A percentile compares a stretch with the other conserved stretches of the same genome.
Evolutionary conservation across 2,329 filamentous ascomycete genomes (phyloP).

Genomic region (Dothistroma septosporum): DNA sequence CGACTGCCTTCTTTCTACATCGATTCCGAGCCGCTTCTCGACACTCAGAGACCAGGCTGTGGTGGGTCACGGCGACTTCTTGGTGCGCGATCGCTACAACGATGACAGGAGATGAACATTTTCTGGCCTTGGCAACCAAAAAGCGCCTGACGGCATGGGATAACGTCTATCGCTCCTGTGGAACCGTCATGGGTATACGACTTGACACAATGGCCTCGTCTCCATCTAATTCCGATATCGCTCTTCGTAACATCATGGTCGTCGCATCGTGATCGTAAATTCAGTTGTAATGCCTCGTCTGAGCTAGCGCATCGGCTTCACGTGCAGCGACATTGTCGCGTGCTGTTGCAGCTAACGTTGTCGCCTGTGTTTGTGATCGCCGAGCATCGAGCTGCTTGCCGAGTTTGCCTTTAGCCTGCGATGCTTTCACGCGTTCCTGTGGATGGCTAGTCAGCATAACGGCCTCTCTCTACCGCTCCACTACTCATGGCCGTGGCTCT

Average conservation of each 20-base stretch:
- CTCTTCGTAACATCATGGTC: neutral
- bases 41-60: too few species aligned
- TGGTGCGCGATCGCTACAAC: too few species aligned
- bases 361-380: constrained; percentile 66
- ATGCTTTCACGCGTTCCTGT: constrained; percentile 64
- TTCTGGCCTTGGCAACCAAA: too few species aligned
- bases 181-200: neutral
- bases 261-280: constrained; percentile 1
- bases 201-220: too few species aligned
- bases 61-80: too few species aligned
- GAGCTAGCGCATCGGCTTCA: constrained; percentile 61
- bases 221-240: neutral
- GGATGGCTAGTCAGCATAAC: neutral
- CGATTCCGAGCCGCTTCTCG: too few species aligned
- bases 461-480: neutral
- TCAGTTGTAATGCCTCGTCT: constrained; percentile 49
- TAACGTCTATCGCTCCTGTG: neutral
- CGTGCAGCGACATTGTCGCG: constrained; percentile 60
- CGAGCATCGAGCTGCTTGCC: constrained; percentile 67
- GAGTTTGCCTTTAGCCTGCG: constrained; percentile 63
- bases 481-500: neutral
- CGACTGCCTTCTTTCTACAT: too few species aligned
- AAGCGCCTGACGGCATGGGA: neutral
- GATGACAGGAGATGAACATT: too few species aligned
- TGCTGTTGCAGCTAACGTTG: constrained; percentile 65